Percentiles rank a stretch among this genome's conserved stretches.
Evolutionary conservation across 2,329 filamentous ascomycete genomes (phyloP).

Genomic region (Dryadomyces quercivorus): DNA sequence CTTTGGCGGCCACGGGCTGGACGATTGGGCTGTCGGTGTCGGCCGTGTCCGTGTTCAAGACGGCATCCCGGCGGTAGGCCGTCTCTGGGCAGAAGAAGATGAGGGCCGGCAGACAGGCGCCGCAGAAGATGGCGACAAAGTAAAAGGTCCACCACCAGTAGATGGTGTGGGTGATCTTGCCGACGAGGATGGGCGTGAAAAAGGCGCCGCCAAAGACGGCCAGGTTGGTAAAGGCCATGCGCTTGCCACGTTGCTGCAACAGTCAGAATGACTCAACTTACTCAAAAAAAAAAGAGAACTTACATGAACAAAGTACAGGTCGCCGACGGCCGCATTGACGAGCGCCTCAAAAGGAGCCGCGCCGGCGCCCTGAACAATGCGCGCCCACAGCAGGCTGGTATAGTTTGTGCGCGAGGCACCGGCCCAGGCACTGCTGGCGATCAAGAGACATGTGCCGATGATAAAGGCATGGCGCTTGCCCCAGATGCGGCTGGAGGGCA

Average conservation of each 20-base stretch:
- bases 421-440: slow-evolving; percentile 67
- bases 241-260: slow-evolving; percentile 55
- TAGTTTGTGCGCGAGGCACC: slow-evolving; percentile 58
- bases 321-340: slow-evolving; percentile 79
- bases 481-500: slow-evolving; percentile 80
- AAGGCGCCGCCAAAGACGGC: slow-evolving; percentile 45
- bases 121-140: slow-evolving; percentile 75
- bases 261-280: no score
- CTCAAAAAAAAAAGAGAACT: no score
- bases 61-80: slow-evolving; percentile 54
- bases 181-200: slow-evolving; percentile 77
- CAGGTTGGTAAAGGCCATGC: slow-evolving; percentile 69
- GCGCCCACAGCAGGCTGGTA: slow-evolving; percentile 59
- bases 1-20: background rate
- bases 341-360: slow-evolving; percentile 82
- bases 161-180: slow-evolving; percentile 65
- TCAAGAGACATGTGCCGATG: slow-evolving; percentile 60
- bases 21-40: slow-evolving; percentile 13
- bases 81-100: slow-evolving; percentile 79
- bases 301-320: slow-evolving; percentile 75
- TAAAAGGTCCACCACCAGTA: slow-evolving; percentile 87
- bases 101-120: slow-evolving; percentile 54
- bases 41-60: slow-evolving; percentile 57
- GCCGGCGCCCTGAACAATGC: slow-evolving; percentile 76
- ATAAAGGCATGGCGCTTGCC: slow-evolving; percentile 86